A percentile compares a stretch with the other conserved stretches of the same genome.
Evolutionary conservation across 345 rosid genomes (phyloP).

Genomic region (Psidium friedrichsthalianum): DNA sequence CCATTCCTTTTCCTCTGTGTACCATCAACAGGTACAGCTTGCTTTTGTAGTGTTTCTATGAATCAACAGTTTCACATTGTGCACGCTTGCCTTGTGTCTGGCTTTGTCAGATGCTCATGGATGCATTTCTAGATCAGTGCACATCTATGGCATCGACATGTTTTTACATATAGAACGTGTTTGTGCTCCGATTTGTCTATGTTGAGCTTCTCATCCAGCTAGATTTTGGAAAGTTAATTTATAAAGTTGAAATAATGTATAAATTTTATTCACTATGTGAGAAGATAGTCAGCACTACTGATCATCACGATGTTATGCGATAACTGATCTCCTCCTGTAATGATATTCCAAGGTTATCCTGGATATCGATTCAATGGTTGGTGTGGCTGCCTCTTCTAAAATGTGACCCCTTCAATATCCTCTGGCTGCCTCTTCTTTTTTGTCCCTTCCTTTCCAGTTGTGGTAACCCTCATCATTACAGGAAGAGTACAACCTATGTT

Average conservation of each 20-base stretch:
- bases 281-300: neutral
- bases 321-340: neutral
- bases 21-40: neutral
- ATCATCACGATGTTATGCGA: neutral
- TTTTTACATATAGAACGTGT: neutral
- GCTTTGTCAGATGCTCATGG: neutral
- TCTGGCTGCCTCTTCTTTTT: neutral
- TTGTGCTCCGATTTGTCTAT: neutral
- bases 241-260: neutral
- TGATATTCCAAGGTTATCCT: neutral
- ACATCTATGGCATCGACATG: neutral
- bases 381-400: neutral
- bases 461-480: neutral
- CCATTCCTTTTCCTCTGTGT: neutral
- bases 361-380: neutral
- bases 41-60: neutral
- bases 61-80: neutral
- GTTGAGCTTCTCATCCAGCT: neutral
- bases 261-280: neutral
- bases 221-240: neutral
- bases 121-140: neutral
- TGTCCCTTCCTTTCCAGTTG: neutral
- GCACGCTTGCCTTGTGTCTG: neutral
- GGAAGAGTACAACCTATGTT: neutral
- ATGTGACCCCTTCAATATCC: neutral